These are phyloP conservation scores for Macroventuria anomochaeta DNA, from an alignment of 2,329 filamentous ascomycete species.

Conservation along the genomic window DNA sequence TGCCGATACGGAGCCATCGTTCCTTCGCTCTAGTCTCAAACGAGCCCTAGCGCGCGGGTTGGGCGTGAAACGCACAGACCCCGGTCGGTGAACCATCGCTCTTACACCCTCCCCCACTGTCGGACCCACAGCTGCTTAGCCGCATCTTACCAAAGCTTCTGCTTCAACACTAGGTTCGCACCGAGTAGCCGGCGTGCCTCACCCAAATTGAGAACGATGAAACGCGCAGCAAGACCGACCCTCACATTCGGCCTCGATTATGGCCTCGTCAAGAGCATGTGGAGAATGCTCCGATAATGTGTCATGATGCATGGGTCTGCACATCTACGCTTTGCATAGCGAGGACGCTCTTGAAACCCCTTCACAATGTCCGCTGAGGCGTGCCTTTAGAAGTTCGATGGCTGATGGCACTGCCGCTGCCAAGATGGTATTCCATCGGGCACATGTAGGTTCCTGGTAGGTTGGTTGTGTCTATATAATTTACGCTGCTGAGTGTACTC, in stretches of 20 bases:
- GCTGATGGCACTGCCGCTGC: slow-evolving; percentile 4
- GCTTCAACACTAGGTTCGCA: too few species aligned
- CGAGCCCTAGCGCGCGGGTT: not conserved
- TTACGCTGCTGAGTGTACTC: not conserved
- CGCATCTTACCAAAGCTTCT: not conserved
- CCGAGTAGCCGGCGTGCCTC: not conserved
- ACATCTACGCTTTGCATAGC: not conserved
- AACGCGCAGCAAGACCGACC: not conserved
- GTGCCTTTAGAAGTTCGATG: not conserved
- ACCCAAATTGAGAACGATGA: not conserved
- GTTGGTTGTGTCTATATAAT: not conserved
- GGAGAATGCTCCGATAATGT: not conserved
- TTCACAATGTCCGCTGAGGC: slow-evolving; percentile 13
- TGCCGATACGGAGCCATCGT: not conserved
- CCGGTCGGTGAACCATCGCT: not conserved
- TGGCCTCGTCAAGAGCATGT: not conserved
- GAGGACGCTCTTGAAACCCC: not conserved
- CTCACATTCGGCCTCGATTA: not conserved
- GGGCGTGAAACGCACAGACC: not conserved
- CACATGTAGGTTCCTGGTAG: not conserved
- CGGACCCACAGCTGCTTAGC: not conserved
- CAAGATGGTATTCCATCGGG: not conserved
- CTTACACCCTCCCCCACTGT: not conserved
- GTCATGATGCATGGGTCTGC: slow-evolving; percentile 1
- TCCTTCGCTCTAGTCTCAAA: not conserved